These are phyloP conservation scores for Phyllostachys edulis DNA, from an alignment of 176 grass and related monocot genomes.

Conservation along the genomic window DNA sequence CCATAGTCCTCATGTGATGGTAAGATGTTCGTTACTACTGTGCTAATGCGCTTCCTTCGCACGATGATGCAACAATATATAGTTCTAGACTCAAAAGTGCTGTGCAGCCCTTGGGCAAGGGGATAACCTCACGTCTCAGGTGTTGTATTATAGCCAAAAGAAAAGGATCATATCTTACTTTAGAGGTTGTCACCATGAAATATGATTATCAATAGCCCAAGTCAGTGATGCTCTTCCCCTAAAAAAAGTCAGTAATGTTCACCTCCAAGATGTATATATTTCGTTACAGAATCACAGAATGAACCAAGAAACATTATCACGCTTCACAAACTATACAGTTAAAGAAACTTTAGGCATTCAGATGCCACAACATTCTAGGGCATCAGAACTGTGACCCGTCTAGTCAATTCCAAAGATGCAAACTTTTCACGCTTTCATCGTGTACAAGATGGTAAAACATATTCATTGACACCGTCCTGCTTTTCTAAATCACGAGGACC, in stretches of 20 bases:
- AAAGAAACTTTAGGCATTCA: slow-evolving; percentile 24
- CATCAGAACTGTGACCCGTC: slow-evolving; percentile 13
- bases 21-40: background rate
- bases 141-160: background rate
- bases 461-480: slow-evolving; percentile 38
- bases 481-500: slow-evolving; percentile 34
- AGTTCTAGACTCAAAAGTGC: background rate
- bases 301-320: background rate
- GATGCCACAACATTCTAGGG: slow-evolving; percentile 20
- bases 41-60: background rate
- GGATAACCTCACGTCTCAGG: background rate
- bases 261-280: background rate
- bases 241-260: background rate
- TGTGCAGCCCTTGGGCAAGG: background rate
- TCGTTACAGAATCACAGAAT: background rate
- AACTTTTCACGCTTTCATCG: slow-evolving; percentile 18
- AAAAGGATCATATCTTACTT: background rate
- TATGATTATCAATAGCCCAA: background rate
- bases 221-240: background rate
- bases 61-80: background rate
- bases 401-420: background rate
- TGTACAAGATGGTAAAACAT: slow-evolving; percentile 25
- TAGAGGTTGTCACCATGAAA: background rate
- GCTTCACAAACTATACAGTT: slow-evolving; percentile 31
- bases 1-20: background rate